phyloP scores from a whole-genome alignment of 2,329 filamentous ascomycete species.

The Penicillium sp. region DNA sequence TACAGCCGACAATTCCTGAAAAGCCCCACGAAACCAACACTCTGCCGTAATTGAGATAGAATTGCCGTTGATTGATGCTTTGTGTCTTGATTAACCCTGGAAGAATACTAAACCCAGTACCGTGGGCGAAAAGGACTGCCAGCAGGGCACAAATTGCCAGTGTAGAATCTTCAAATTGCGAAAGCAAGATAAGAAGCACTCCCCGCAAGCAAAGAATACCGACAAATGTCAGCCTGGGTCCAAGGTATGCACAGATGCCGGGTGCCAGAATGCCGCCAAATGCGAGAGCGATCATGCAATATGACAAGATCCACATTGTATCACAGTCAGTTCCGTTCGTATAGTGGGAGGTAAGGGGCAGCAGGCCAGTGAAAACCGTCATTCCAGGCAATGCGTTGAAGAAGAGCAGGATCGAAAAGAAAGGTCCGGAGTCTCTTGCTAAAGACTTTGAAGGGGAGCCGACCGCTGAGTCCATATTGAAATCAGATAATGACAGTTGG shows the following conservation, averaged over 20 bases:
- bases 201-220: background rate
- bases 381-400: slow-evolving; percentile 8
- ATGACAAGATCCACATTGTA: background rate
- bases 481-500: no score
- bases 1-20: no score
- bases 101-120: slow-evolving; percentile 5
- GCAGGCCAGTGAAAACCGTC: slow-evolving; percentile 1
- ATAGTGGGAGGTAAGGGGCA: background rate
- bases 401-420: background rate
- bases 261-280: background rate
- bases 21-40: no score
- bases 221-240: background rate
- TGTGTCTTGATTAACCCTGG: background rate
- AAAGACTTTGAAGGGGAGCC: background rate
- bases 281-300: slow-evolving; percentile 1
- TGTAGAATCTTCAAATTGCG: background rate
- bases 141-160: background rate
- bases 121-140: slow-evolving; percentile 1
- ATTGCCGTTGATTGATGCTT: background rate
- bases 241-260: background rate
- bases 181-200: background rate
- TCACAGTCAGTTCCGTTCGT: background rate
- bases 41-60: background rate
- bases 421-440: background rate
- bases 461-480: no score